Percentiles rank a stretch among this genome's conserved stretches.
Conservation (phyloP, 306 rosid species). For the Casuarina cunninghamiana region DNA sequence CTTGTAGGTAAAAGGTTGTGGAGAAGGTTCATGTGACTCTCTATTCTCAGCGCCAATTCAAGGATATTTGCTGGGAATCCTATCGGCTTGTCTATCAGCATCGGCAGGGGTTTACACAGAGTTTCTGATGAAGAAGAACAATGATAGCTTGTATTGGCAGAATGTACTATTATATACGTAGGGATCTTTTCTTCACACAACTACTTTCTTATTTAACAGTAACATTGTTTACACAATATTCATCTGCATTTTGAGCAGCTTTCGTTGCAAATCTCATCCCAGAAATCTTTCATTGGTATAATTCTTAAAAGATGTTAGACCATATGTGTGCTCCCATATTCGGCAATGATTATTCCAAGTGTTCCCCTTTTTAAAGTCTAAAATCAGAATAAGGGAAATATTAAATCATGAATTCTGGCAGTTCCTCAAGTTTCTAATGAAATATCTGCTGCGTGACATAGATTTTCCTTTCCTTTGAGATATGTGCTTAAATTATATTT, state of each 20-base stretch:
- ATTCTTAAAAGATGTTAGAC: background rate
- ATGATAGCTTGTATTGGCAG: constrained; percentile 95
- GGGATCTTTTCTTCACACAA: constrained; percentile 46
- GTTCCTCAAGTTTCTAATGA: background rate
- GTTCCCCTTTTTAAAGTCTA: background rate
- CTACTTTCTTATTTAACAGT: background rate
- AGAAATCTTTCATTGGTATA: background rate
- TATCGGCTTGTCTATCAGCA: constrained; percentile 97
- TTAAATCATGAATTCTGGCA: background rate
- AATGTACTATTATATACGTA: constrained; percentile 92
- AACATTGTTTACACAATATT: background rate
- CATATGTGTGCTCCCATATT: background rate
- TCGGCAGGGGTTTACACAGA: constrained; percentile 94
- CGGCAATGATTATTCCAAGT: background rate
- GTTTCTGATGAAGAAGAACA: constrained; percentile 95
- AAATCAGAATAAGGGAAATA: background rate
- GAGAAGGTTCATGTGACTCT: constrained; percentile 84
- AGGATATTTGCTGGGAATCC: constrained; percentile 80
- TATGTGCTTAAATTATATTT: background rate
- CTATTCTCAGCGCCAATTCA: constrained; percentile 84
- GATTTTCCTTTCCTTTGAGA: background rate
- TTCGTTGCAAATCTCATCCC: background rate
- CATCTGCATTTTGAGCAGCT: background rate
- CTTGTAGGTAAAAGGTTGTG: constrained; percentile 79
- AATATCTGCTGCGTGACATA: background rate